Evolutionary conservation across 2,329 filamentous ascomycete genomes (phyloP), one percentile per base, ranked within the genome.

Genomic region (Claviceps citrina): DNA sequence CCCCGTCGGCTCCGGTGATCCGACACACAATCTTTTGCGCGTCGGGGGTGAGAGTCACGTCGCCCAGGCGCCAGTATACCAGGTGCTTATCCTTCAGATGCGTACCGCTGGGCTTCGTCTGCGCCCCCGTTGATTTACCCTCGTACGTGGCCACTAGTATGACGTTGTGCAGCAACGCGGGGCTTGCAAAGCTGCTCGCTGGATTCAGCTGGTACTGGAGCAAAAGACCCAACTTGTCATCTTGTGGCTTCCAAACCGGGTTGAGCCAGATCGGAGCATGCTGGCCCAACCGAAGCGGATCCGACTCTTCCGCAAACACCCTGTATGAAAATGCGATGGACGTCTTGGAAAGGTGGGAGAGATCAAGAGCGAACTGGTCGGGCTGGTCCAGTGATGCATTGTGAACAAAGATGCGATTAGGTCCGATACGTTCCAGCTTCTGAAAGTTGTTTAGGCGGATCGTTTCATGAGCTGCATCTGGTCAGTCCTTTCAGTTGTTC

Each of bases 271-370:
- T 64, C 0, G 87, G 86, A 9, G 81, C 79, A 50, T 84, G 78
- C 4, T 63, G 54, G 5, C 60, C 61, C 5, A 71, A 59, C 2
- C 59, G 47, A 2, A 60, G 46, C 5, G 60, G 49, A n/a, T 72
- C 66, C 31, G 59, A 51, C 15, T 73, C 67, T 25, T 86, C 78
- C 24, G 83, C 61, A 49, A 91, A 84, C 9, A 95, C 68, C 52
- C 87, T 83, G 59, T 96, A 98, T 44, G 91, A 93, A 65, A 98
- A 96, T 7, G 81, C 89, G 6, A 89, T 78, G 0, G 80, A 73
- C 1, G 84, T 79, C 51, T 79, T 76, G 49, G 77, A 68, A 45
- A 95, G 72, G 54, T 79, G 76, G 12, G 76, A 68, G 6, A 91
- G 63, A 45, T 87, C 75, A 25, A 98, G 65, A 0, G 67, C 73